These are phyloP conservation scores for Bonia amplexicaulis DNA, from an alignment of 176 grass and related monocot species.

Conservation along the genomic window DNA sequence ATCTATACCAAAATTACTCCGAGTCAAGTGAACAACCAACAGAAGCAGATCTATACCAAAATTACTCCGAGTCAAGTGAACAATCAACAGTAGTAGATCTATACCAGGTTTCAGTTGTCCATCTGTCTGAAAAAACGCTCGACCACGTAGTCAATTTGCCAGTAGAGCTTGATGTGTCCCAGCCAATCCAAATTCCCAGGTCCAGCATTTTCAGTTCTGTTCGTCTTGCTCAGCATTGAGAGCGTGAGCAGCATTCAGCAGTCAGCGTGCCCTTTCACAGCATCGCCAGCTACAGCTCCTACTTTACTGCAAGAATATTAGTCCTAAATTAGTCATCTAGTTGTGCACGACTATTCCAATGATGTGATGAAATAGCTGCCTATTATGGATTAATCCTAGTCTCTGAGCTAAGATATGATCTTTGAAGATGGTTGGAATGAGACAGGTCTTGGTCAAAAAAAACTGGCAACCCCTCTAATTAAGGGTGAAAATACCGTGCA, in stretches of 20 bases:
- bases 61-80: constrained; percentile 59
- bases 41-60: neutral
- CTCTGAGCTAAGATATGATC: too few relatives aligned
- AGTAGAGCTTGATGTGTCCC: constrained; percentile 60
- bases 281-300: constrained; percentile 53
- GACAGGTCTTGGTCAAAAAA: neutral
- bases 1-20: too few relatives aligned
- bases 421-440: too few relatives aligned
- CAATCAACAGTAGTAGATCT: constrained; percentile 46
- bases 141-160: constrained; percentile 47
- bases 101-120: constrained; percentile 49
- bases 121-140: constrained; percentile 56
- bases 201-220: constrained; percentile 18
- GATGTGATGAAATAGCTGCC: neutral
- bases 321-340: neutral
- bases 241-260: constrained; percentile 24
- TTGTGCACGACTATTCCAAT: neutral
- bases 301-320: constrained; percentile 8
- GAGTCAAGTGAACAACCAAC: too few relatives aligned
- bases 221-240: constrained; percentile 60
- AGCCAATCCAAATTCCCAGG: constrained; percentile 16
- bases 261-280: constrained; percentile 30
- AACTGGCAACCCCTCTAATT: neutral
- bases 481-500: neutral
- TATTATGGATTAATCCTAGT: too few relatives aligned